Conservation (phyloP, 2,329 filamentous ascomycete species). For the Arthrobotrys pseudoclavata region DNA sequence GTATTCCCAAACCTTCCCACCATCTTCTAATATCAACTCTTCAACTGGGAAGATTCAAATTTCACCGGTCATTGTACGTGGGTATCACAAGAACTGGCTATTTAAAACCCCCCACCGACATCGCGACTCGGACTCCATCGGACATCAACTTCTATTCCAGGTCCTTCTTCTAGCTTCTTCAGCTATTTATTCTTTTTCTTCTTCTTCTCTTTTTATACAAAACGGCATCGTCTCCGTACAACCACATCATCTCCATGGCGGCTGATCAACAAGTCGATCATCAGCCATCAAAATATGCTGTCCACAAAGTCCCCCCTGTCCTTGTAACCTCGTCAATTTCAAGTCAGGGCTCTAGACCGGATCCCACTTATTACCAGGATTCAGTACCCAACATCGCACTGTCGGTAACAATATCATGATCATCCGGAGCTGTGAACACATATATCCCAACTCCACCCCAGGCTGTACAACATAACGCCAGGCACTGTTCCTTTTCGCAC, state of each 20-base stretch:
- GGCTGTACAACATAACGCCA: conserved; percentile 2
- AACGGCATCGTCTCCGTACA: not conserved
- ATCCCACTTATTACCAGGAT: not conserved
- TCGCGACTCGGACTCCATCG: too few species aligned
- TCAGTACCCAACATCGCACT: too few species aligned
- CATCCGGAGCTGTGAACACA: too few species aligned
- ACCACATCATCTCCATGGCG: not conserved
- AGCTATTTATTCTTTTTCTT: too few species aligned
- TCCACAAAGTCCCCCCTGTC: not conserved
- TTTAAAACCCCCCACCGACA: too few species aligned
- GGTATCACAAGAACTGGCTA: too few species aligned
- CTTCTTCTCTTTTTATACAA: too few species aligned
- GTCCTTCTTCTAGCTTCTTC: too few species aligned
- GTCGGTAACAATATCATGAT: not conserved
- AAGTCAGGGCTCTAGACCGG: not conserved
- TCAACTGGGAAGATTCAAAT: too few species aligned
- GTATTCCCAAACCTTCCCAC: too few species aligned
- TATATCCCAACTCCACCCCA: not conserved
- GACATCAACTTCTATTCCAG: not conserved
- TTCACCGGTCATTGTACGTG: too few species aligned
- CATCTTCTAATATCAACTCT: too few species aligned
- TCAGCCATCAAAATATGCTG: not conserved
- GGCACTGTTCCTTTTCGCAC: conserved; percentile 13
- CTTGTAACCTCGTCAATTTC: not conserved
- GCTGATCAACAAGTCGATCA: not conserved